A percentile compares a stretch with the other conserved stretches of the same genome.
Evolutionary conservation across 2,329 filamentous ascomycete genomes (phyloP).

Genomic region (Botryotinia globosa): DNA sequence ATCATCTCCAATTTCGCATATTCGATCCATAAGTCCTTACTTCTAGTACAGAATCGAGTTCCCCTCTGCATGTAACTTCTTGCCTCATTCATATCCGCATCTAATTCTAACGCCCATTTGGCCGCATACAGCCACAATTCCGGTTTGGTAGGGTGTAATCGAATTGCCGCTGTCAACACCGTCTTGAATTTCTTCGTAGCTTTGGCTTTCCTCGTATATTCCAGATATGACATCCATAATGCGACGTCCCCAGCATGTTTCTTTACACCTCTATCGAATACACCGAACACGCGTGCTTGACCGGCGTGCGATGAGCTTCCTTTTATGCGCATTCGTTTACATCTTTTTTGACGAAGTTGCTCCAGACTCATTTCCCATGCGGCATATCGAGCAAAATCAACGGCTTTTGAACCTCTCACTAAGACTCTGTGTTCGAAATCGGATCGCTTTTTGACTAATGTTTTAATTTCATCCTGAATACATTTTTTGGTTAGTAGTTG

Average conservation of each 20-base stretch:
- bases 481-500: neutral
- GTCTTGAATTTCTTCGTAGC: constrained; percentile 64
- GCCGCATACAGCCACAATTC: constrained; percentile 84
- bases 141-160: constrained; percentile 80
- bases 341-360: constrained; percentile 74
- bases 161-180: constrained; percentile 65
- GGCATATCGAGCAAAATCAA: constrained; percentile 82
- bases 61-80: constrained; percentile 85
- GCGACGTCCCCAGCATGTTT: constrained; percentile 78
- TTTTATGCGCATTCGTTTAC: constrained; percentile 75
- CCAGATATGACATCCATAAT: constrained; percentile 88
- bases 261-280: constrained; percentile 81
- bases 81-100: constrained; percentile 84
- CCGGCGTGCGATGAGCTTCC: constrained; percentile 63
- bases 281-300: constrained; percentile 80
- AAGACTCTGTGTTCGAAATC: constrained; percentile 92
- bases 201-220: constrained; percentile 69
- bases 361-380: constrained; percentile 70
- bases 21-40: constrained; percentile 76
- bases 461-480: constrained; percentile 77
- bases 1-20: constrained; percentile 91
- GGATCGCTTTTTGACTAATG: constrained; percentile 85
- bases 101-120: constrained; percentile 70
- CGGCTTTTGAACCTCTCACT: constrained; percentile 69
- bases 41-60: constrained; percentile 79